Evolutionary conservation across 345 rosid species (phyloP), one percentile per base, ranked within the genome.

Genomic region (Nephelium lappaceum): DNA sequence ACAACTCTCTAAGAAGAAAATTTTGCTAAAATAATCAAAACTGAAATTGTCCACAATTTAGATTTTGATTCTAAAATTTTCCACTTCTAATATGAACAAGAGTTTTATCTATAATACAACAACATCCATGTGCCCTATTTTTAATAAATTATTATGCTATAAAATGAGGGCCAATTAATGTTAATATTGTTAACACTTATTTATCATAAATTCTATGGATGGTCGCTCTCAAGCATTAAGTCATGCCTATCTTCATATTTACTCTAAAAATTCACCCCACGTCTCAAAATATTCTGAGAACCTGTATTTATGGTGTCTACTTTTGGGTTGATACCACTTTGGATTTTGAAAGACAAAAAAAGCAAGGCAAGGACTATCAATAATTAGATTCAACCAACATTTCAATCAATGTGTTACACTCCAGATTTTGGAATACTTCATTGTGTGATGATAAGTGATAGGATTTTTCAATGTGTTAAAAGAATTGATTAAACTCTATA

Each of bases 1-100:
- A 41, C 67, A 77, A 45, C 93, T 93, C 58, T 4, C 84, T 71
- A 88, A 79, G 79, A 27, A 93, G 86, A 72, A 79, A 70, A 15
- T 36, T 75, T 77, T 93, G 67, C 45, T 88, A 31, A 31, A 31
- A 31, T 31, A 31, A 31, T 31, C 36, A 31, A 31, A 31, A 31
- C 3, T 31, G 36, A 31, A 31, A 31, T 4, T 31, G 3, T 31
- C 36, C 3, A 31, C 36, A 31, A 10, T 63, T 25, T 5, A 63
- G 3, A 2, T 60, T 60, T 27, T 60, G 64, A 60, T 60, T 60
- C 24, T 60, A 2, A 60, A 60, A 60, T 27, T 10, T 0, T 53
- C 60, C 18, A 53, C n/a, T 53, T 53, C n/a, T 53, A 16, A 53
- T 19, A 53, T 53, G 7, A 19, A 53, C 21, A 53, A 0, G 60